Base-by-base conservation (phyloP, 257 asterid genomes). In the Catharanthus roseus region DNA sequence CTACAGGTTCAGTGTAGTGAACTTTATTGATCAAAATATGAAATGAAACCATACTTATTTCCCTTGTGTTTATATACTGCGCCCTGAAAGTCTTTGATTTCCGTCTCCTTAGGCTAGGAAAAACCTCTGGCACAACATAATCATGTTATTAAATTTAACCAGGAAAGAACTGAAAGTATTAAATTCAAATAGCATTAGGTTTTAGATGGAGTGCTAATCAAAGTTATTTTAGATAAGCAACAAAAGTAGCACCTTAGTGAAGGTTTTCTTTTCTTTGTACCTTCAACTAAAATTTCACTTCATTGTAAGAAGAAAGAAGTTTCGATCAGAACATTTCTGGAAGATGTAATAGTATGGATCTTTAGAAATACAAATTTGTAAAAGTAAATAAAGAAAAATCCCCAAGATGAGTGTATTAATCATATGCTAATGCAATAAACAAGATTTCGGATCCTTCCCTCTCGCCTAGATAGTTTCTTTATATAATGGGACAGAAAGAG, bases 41-140 rank as follows among this genome's bases (percentile, higher is more conserved):
- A 65, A 64, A 70, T 31, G 54, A 68, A 70, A 38, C 80, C 24
- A 38, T 81, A 91, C 99, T 87, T 88, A 95, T 85, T 74, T 95
- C 97, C 80, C 91, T 95, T 42, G 81, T 63, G 78, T 85, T 77
- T 66, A 95, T 95, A 55, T 91, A 95, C 62, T 95, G 99, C 69
- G 93, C 87, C 84, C 99, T 83, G 71, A 84, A 87, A 45, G 97
- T 91, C 86, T 95, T 97, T 54, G 99, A 95, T 55, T 85, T 95
- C 67, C 98, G 92, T 79, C 99, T 83, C 79, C 99, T 85, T 71
- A 74, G 36, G 81, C 73, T 81, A 65, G 90, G 91, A 79, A 85
- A 82, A 79, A 74, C 76, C 67, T 84, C 99, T 89, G 88, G 62
- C 39, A 56, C 72, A 81, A 10, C 64, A 41, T 41, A 7, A 70